A percentile compares a stretch with the other conserved stretches of the same genome.
phyloP scores from a whole-genome alignment of 176 grass and related monocot genomes.

The Cenchrus americanus region DNA sequence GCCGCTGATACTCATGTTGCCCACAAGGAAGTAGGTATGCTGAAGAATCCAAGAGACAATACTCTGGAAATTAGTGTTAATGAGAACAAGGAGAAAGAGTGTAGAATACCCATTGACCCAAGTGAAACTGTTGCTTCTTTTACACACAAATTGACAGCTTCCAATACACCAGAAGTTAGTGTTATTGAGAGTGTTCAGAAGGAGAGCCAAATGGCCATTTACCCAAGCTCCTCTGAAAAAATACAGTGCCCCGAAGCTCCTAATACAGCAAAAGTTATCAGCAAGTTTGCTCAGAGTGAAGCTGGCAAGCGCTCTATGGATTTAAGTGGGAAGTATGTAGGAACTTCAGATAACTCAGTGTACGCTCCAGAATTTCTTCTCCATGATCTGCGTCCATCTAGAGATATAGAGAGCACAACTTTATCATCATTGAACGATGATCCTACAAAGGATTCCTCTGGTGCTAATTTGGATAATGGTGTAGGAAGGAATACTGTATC shows the following conservation, averaged over 20 bases:
- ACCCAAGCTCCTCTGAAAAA: constrained; percentile 27
- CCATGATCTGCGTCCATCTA: constrained; percentile 36
- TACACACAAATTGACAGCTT: not conserved
- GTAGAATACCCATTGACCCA: constrained; percentile 20
- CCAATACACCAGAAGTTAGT: constrained; percentile 11
- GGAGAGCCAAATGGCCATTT: constrained; percentile 33
- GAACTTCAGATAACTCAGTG: constrained; percentile 1
- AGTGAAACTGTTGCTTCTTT: constrained; percentile 7
- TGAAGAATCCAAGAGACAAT: constrained; percentile 25
- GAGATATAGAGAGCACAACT: constrained; percentile 39
- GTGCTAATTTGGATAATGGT: constrained; percentile 41
- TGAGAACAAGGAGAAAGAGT: constrained; percentile 35
- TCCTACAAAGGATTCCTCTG: constrained; percentile 37
- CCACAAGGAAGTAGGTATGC: constrained; percentile 28
- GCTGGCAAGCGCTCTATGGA: constrained; percentile 5
- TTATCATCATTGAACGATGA: constrained; percentile 5
- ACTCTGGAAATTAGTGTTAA: constrained; percentile 8
- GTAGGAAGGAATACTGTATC: constrained; percentile 8
- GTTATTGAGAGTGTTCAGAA: constrained; percentile 12
- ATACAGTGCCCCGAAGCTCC: constrained; percentile 15
- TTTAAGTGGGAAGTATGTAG: not conserved
- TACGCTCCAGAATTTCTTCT: constrained; percentile 8
- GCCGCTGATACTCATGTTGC: not conserved
- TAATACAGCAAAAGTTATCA: not conserved
- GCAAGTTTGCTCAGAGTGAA: constrained; percentile 23